phyloP scores from a whole-genome alignment of 2,329 filamentous ascomycete genomes.

The Plenodomus biglobosus region DNA sequence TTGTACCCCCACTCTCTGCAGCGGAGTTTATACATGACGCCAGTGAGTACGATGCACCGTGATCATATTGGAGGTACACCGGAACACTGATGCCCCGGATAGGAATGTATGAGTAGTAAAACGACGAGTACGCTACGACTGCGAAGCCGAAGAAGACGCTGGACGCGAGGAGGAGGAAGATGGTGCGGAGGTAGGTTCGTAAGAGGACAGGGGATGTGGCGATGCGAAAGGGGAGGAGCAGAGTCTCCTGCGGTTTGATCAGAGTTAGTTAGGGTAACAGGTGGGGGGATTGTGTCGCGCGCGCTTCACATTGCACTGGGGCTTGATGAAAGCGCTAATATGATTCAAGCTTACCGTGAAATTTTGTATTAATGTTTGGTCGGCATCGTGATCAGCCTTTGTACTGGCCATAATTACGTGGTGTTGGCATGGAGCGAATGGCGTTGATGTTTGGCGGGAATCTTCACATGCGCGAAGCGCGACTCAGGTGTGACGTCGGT shows the following conservation, averaged over 20 bases:
- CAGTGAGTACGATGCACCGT: constrained; percentile 7
- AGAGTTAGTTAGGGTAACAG: constrained; percentile 3
- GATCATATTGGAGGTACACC: constrained; percentile 67
- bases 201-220: constrained; percentile 63
- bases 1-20: not conserved
- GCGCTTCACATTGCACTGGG: not conserved
- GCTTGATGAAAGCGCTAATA: not conserved
- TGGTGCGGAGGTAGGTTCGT: constrained; percentile 63
- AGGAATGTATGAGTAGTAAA: constrained; percentile 70
- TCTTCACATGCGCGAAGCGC: constrained; percentile 27
- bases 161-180: constrained; percentile 57
- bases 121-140: constrained; percentile 62
- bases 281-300: not conserved
- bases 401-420: constrained; percentile 23
- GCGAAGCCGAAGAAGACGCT: constrained; percentile 60
- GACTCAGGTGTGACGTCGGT: constrained; percentile 31
- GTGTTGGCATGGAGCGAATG: not conserved
- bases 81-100: constrained; percentile 63
- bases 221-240: constrained; percentile 57
- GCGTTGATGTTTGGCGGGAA: constrained; percentile 7
- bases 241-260: constrained; percentile 49
- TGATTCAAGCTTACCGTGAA: constrained; percentile 22
- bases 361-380: constrained; percentile 15
- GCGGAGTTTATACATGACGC: not conserved
- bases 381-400: constrained; percentile 21